Percentiles rank a stretch among this genome's conserved stretches.
phyloP scores from a whole-genome alignment of 805 yeast genomes.

The Komagataella pseudopastoris region DNA sequence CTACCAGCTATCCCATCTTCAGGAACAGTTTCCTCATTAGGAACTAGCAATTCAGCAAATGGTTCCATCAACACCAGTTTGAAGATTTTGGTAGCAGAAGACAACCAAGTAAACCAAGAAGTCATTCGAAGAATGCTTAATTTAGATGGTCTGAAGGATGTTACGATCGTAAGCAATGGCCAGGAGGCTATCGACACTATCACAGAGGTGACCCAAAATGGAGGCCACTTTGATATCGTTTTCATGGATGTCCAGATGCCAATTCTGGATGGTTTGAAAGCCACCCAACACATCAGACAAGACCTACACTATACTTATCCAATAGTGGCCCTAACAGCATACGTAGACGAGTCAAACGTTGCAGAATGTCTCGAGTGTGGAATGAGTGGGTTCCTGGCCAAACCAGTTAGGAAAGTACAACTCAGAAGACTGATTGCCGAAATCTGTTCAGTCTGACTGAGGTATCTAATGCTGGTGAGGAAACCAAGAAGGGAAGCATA shows the following conservation, averaged over 20 bases:
- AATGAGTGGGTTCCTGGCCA: constrained; percentile 82
- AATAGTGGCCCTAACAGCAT: constrained; percentile 89
- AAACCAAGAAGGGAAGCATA: background rate
- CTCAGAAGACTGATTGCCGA: constrained; percentile 42
- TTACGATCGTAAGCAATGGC: constrained; percentile 82
- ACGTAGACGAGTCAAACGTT: constrained; percentile 85
- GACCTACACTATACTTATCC: constrained; percentile 54
- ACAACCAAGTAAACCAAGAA: constrained; percentile 87
- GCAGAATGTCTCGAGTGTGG: constrained; percentile 81
- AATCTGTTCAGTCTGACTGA: constrained; percentile 18
- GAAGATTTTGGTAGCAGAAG: constrained; percentile 80
- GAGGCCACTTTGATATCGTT: constrained; percentile 48
- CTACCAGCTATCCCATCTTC: background rate
- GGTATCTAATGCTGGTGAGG: background rate
- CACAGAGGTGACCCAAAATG: constrained; percentile 26
- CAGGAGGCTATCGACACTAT: constrained; percentile 71
- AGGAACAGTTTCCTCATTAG: background rate
- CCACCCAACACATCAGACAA: constrained; percentile 60
- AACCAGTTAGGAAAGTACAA: constrained; percentile 70
- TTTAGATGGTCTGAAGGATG: constrained; percentile 62
- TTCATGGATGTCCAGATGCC: constrained; percentile 98
- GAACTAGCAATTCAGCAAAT: background rate
- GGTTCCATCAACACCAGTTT: constrained; percentile 11
- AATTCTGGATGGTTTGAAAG: constrained; percentile 86
- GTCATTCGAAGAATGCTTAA: constrained; percentile 81